Conservation (phyloP, 148 eudicot genomes). For the Limonium bicolor region DNA sequence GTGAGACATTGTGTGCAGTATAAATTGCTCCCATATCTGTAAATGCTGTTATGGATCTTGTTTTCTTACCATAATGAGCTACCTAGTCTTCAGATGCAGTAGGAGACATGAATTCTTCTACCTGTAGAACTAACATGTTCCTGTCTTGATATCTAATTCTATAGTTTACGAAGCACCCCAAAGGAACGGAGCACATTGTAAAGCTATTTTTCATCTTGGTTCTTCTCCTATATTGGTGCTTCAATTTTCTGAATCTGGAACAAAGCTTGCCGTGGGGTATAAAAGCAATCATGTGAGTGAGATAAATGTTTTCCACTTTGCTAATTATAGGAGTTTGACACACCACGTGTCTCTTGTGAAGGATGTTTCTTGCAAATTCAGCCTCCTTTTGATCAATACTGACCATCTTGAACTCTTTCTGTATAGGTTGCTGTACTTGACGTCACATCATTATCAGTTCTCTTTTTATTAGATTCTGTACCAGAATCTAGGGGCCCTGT, state of each 20-base stretch:
- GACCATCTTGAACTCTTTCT: no score
- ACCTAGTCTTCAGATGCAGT: no score
- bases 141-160: no score
- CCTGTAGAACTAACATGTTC: no score
- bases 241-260: slow-evolving; percentile 38
- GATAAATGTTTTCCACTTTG: background rate
- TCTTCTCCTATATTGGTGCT: slow-evolving; percentile 40
- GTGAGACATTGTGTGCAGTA: no score
- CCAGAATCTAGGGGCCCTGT: slow-evolving; percentile 24
- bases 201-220: slow-evolving; percentile 35
- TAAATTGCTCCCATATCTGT: no score
- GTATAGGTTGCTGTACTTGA: slow-evolving; percentile 61
- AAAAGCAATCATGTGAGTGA: slow-evolving; percentile 49
- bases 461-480: slow-evolving; percentile 27
- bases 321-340: background rate
- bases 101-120: no score
- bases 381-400: no score
- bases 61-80: no score
- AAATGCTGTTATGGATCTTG: no score
- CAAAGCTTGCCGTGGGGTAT: slow-evolving; percentile 58
- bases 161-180: slow-evolving; percentile 31
- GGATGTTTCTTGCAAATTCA: background rate
- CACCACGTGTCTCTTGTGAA: background rate
- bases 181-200: slow-evolving; percentile 34
- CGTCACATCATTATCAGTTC: slow-evolving; percentile 30